phyloP scores from a whole-genome alignment of 176 grass and related monocot species.

The Tillandsia fasciculata region DNA sequence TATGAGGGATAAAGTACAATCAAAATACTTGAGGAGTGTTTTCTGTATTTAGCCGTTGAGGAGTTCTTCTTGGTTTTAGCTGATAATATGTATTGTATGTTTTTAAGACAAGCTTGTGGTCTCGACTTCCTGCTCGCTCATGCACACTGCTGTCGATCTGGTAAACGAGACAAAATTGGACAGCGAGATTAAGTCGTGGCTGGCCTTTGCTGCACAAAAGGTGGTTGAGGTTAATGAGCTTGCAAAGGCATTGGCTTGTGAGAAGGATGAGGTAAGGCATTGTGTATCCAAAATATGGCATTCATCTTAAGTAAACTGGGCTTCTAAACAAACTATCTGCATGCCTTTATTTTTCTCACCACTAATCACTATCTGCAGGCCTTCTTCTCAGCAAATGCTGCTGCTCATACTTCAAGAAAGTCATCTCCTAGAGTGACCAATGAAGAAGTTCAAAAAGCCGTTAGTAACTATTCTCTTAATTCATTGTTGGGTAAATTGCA shows the following conservation, averaged over 20 bases:
- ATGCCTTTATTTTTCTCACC: slow-evolving; percentile 14
- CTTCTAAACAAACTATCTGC: neutral
- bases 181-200: slow-evolving; percentile 90
- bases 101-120: slow-evolving; percentile 86
- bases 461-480: slow-evolving; percentile 32
- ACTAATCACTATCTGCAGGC: slow-evolving; percentile 34
- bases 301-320: neutral
- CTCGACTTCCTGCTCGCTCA: slow-evolving; percentile 87
- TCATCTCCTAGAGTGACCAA: slow-evolving; percentile 89
- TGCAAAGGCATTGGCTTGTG: slow-evolving; percentile 71
- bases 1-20: too few species aligned
- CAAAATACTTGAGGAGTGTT: neutral
- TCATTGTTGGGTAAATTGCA: too few species aligned
- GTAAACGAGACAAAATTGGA: slow-evolving; percentile 91
- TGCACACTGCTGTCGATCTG: slow-evolving; percentile 97
- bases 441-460: slow-evolving; percentile 76
- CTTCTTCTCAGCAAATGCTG: slow-evolving; percentile 78
- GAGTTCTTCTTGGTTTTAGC: too few species aligned
- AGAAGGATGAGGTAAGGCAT: slow-evolving; percentile 60
- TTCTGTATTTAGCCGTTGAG: slow-evolving; percentile 1
- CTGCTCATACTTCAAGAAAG: slow-evolving; percentile 76
- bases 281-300: neutral
- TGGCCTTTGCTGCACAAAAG: slow-evolving; percentile 97
- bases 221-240: slow-evolving; percentile 93
- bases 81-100: neutral